Conservation (phyloP, 495 filamentous ascomycete genomes). For the Pseudoneurospora amorphoporcata region DNA sequence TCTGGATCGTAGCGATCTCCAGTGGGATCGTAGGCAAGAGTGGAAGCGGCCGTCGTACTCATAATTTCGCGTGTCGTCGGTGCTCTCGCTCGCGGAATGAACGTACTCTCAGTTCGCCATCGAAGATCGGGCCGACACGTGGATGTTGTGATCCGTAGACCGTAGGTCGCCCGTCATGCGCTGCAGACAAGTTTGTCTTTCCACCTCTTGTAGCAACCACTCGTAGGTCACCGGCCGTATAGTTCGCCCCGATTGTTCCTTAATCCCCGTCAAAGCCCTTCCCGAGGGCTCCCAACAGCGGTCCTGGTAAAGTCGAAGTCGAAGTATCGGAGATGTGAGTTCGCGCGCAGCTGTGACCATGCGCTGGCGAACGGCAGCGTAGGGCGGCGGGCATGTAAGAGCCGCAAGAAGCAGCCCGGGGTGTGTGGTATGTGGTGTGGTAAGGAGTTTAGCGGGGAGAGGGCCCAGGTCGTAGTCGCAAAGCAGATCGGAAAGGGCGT, state of each 20-base stretch:
- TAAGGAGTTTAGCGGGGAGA: constrained; percentile 4
- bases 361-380: constrained; percentile 10
- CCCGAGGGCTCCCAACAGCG: constrained; percentile 3
- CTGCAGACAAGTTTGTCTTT: background rate
- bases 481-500: constrained; percentile 3
- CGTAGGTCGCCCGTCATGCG: background rate
- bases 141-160: background rate
- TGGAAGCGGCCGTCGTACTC: constrained; percentile 30
- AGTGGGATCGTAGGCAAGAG: constrained; percentile 28
- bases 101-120: constrained; percentile 22
- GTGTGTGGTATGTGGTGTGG: background rate
- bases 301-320: background rate
- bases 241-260: background rate
- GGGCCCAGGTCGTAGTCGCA: constrained; percentile 9
- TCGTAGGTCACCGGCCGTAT: background rate
- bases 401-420: constrained; percentile 19
- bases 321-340: background rate
- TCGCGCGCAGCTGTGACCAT: constrained; percentile 13
- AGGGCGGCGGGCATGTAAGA: constrained; percentile 20
- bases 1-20: constrained; percentile 37
- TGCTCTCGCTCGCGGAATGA: constrained; percentile 18
- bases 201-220: background rate
- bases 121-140: constrained; percentile 9
- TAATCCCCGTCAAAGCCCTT: constrained; percentile 4
- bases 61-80: constrained; percentile 29